Base-by-base conservation (phyloP, 208 protist species). In the Giardia muris region DNA sequence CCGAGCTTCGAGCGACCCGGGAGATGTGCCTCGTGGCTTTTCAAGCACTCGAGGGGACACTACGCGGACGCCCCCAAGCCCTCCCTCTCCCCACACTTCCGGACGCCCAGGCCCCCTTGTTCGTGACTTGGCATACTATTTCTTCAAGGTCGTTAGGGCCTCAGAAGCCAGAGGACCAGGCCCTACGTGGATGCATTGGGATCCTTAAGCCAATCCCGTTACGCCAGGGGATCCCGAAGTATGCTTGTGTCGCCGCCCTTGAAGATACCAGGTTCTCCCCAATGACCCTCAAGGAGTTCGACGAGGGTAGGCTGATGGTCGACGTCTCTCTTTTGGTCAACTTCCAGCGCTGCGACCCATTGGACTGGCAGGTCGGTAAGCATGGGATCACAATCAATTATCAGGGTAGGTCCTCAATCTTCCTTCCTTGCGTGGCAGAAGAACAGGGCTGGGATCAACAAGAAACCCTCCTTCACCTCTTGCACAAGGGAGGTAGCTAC, bases 301-400 rank as follows among this genome's bases (percentile, higher is more conserved):
- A 4, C 4, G 45, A 4, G 45, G 57, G 57, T 76, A 30, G 30
- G 10, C 86, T 89, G 19, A 10, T 43, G 19, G 86, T 89, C 3
- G 86, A 4, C 45, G 86, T 89, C 42, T 89, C 86, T 4, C 86
- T 89, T 4, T 89, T 89, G 45, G 86, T 89, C 4, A 4, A 43
- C 42, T 89, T 45, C 42, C 4, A 4, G 19, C 86, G 39, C 19
- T 4, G 4, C 19, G 86, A 89, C 86, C 19, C 86, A 10, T 43
- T 89, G 4, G 86, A 89, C 45, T 89, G 86, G 86, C 39, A 45
- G 86, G 86, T 89, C 3, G 86, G 86, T 10, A 89, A 89, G 42
- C 86, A 89, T 43, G 86, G 86, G 86, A 89, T 89, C 4, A 4
- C 42, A 89, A 89, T 89, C 42, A 89, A 45, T 43, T 89, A 89